phyloP scores from a whole-genome alignment of 345 rosid species.

The Barbarea vulgaris region DNA sequence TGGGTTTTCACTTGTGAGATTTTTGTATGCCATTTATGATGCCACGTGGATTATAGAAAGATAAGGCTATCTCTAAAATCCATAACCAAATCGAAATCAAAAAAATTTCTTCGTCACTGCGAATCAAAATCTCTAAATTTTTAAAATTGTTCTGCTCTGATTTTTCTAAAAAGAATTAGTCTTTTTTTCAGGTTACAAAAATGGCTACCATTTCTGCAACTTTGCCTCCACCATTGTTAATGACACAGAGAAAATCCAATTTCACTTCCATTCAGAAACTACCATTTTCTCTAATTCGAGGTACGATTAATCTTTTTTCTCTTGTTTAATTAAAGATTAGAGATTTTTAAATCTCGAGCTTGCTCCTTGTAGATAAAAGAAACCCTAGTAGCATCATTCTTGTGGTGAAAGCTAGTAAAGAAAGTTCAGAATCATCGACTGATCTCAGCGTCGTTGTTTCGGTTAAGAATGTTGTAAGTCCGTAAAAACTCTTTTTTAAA shows the following conservation, averaged over 20 bases:
- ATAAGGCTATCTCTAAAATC: constrained; percentile 64
- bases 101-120: not conserved
- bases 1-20: constrained; percentile 46
- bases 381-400: constrained; percentile 39
- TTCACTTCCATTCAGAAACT: constrained; percentile 46
- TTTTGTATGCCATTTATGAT: constrained; percentile 45
- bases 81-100: constrained; percentile 11
- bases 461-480: constrained; percentile 69
- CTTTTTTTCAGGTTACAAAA: not conserved
- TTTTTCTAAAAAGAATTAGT: not conserved
- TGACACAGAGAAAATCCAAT: constrained; percentile 47
- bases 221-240: constrained; percentile 51
- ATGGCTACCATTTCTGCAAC: constrained; percentile 69
- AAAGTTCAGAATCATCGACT: constrained; percentile 65
- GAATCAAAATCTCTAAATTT: not conserved
- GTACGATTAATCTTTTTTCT: constrained; percentile 29
- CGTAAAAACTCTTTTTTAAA: not conserved
- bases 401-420: constrained; percentile 58
- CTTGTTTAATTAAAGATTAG: not conserved
- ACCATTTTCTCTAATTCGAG: constrained; percentile 46
- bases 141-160: not conserved
- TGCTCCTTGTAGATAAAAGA: constrained; percentile 48
- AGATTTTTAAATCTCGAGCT: not conserved
- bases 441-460: constrained; percentile 62
- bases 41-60: constrained; percentile 57